Evolutionary conservation across 495 filamentous ascomycete genomes (phyloP).

Genomic region (Podospora comata): DNA sequence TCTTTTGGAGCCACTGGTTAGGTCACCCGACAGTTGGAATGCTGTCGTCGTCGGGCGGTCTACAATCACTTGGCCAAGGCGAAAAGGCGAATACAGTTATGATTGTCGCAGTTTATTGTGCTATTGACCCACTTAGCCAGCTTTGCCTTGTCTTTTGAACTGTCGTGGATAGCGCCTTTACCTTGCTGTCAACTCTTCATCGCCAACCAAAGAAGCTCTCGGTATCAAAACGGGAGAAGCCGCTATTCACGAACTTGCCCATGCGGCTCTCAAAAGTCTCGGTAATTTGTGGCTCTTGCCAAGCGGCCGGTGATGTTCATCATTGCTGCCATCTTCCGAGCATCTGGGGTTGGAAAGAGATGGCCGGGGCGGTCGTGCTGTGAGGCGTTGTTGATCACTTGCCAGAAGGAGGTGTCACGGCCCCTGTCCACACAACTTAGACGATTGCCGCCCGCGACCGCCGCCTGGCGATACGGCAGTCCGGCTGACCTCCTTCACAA

Average conservation of each 20-base stretch:
- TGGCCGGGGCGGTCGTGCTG: not conserved
- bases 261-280: constrained; percentile 21
- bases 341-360: constrained; percentile 5
- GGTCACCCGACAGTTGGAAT: not conserved
- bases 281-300: constrained; percentile 32
- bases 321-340: constrained; percentile 9
- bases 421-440: not conserved
- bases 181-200: not conserved
- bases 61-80: not conserved
- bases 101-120: not conserved
- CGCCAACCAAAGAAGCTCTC: not conserved
- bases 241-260: not conserved
- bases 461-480: constrained; percentile 9
- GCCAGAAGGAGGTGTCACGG: constrained; percentile 1
- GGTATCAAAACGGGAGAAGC: constrained; percentile 2
- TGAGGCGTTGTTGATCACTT: constrained; percentile 9
- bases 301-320: constrained; percentile 29
- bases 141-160: not conserved
- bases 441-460: not conserved
- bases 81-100: constrained; percentile 1
- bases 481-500: not conserved
- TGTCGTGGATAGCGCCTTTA: not conserved
- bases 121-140: not conserved
- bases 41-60: not conserved
- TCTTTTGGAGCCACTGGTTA: not conserved